These are phyloP conservation scores for Monilinia aucupariae DNA, from an alignment of 2,329 filamentous ascomycete species.

Conservation along the genomic window DNA sequence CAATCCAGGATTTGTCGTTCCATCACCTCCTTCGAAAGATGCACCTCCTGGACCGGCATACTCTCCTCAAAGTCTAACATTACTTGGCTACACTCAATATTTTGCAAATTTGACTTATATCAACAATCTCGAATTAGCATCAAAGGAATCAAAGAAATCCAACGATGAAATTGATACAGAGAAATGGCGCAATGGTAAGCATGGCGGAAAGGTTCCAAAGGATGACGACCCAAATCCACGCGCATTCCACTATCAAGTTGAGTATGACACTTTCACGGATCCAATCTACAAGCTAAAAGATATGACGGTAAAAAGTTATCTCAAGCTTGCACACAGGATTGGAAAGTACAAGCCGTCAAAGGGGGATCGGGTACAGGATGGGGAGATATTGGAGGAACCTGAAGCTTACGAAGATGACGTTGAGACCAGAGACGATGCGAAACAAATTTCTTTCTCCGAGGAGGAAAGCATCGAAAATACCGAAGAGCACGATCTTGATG, in stretches of 20 bases:
- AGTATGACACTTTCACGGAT: conserved; percentile 81
- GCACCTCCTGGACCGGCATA: conserved; percentile 83
- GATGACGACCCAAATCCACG: conserved; percentile 51
- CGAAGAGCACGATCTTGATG: conserved; percentile 32
- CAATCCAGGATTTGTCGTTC: conserved; percentile 58
- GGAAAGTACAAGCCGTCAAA: conserved; percentile 46
- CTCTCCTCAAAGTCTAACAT: conserved; percentile 72
- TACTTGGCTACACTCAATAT: conserved; percentile 81
- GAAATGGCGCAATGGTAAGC: conserved; percentile 60
- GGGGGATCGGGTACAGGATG: conserved; percentile 30
- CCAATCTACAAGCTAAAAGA: conserved; percentile 69
- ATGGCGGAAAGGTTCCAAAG: conserved; percentile 52
- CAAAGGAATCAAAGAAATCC: conserved; percentile 9
- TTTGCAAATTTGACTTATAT: conserved; percentile 89
- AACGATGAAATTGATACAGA: conserved; percentile 35
- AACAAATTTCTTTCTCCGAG: conserved; percentile 18
- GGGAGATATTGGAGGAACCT: conserved; percentile 18
- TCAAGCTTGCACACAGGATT: conserved; percentile 76
- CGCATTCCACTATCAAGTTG: conserved; percentile 69
- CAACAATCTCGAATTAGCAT: conserved; percentile 61
- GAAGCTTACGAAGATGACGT: conserved; percentile 24
- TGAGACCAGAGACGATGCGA: conserved; percentile 24
- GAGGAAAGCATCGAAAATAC: conserved; percentile 31
- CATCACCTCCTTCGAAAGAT: conserved; percentile 65
- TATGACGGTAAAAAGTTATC: conserved; percentile 75